Conservation (phyloP, 371 early-diverging fungal species). For the Mortierella sp. region DNA sequence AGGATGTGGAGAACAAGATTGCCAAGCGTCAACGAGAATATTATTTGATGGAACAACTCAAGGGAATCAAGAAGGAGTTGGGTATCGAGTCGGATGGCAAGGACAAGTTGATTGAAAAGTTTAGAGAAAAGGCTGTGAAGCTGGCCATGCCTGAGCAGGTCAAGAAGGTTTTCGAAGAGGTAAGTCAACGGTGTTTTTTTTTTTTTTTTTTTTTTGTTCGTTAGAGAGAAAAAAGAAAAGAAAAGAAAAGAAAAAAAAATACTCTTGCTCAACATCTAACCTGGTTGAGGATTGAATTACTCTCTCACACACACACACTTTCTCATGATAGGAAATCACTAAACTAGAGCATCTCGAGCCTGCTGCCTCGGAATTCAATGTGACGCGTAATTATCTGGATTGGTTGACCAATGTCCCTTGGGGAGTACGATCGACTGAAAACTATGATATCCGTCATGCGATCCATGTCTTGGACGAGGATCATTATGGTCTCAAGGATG, state of each 20-base stretch:
- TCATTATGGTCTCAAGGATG: conserved; percentile 98
- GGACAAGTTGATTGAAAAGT: conserved; percentile 94
- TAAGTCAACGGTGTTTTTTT: conserved; percentile 24
- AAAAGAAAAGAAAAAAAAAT: too few relatives aligned
- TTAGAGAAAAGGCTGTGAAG: conserved; percentile 83
- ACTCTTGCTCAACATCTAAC: too few relatives aligned
- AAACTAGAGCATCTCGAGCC: conserved; percentile 95
- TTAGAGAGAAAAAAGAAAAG: too few relatives aligned
- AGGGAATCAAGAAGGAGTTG: conserved; percentile 97
- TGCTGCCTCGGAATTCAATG: conserved; percentile 96
- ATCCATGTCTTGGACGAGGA: conserved; percentile 92
- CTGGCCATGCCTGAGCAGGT: conserved; percentile 92
- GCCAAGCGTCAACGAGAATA: conserved; percentile 96
- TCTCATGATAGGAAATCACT: conserved; percentile 74
- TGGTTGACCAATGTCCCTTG: conserved; percentile 98
- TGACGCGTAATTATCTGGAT: conserved; percentile 96
- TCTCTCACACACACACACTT: neutral
- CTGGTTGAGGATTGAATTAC: too few relatives aligned
- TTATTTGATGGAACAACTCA: conserved; percentile 97
- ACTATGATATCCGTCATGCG: conserved; percentile 89
- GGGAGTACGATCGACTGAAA: conserved; percentile 90
- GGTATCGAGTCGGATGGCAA: conserved; percentile 97
- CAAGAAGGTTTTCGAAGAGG: conserved; percentile 95
- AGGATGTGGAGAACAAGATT: conserved; percentile 97
- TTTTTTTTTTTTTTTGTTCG: neutral